These are phyloP conservation scores for Tulasnella calospora DNA, from an alignment of 768 basidiomycete genomes.

Conservation along the genomic window DNA sequence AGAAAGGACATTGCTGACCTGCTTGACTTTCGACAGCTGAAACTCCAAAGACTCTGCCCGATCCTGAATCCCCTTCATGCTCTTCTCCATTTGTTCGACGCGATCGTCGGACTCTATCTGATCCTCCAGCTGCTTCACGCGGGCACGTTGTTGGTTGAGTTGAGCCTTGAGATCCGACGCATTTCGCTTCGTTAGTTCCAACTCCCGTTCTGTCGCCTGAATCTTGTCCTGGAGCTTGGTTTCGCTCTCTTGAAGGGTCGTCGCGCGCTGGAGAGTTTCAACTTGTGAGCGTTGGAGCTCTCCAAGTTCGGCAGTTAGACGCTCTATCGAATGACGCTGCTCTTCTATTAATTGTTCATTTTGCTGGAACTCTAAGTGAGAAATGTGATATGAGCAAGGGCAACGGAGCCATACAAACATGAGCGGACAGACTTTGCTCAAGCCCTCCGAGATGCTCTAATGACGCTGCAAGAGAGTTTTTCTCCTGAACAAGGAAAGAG, in stretches of 20 bases:
- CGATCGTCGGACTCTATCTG: conserved; percentile 81
- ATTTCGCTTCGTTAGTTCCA: conserved; percentile 57
- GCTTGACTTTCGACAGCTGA: conserved; percentile 70
- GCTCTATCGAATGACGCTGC: conserved; percentile 53
- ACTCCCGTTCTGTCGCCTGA: conserved; percentile 51
- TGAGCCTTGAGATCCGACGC: conserved; percentile 51
- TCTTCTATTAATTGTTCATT: conserved; percentile 45
- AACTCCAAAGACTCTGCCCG: conserved; percentile 80
- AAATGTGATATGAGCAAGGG: background rate
- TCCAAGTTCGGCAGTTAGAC: conserved; percentile 31
- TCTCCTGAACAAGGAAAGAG: conserved; percentile 69
- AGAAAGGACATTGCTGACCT: conserved; percentile 45
- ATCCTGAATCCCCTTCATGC: conserved; percentile 72
- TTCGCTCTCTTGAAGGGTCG: conserved; percentile 13
- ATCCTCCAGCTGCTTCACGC: conserved; percentile 68
- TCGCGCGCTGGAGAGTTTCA: background rate
- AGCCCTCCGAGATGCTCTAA: conserved; percentile 54
- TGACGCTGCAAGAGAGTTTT: conserved; percentile 51
- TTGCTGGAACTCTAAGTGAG: conserved; percentile 27
- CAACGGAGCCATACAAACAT: background rate
- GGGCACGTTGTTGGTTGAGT: conserved; percentile 51
- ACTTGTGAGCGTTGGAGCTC: conserved; percentile 14
- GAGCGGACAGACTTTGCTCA: conserved; percentile 51
- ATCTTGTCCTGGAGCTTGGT: conserved; percentile 12
- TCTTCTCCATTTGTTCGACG: conserved; percentile 64